Evolutionary conservation across 176 grass and related monocot species (phyloP), one percentile per base, ranked within the genome.

Genomic region (Pontederia crassipes): DNA sequence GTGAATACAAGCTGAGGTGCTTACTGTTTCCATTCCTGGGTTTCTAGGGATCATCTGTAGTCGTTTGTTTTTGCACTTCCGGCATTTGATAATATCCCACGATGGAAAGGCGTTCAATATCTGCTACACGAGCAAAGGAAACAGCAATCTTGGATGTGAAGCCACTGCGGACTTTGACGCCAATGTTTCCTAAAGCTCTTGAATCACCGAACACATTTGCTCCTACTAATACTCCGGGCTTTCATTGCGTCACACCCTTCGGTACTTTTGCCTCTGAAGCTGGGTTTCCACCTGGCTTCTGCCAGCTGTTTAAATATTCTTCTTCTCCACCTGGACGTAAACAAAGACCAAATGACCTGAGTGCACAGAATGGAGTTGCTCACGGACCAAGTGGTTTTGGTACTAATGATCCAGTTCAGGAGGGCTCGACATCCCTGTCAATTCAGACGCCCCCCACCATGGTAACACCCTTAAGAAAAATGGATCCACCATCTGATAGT

Each of bases 131-230:
- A 35, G 29, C 29, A 35, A 59, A 78, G 17, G 72, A 89, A 57
- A 32, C 82, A 55, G 56, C 45, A 14, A 81, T 89, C 47, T 12
- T 95, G 28, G 89, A 95, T 56, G 85, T 81, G 49, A 85, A 95
- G 71, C 89, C 89, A 55, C 69, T 95, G 77, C 78, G 82, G 61
- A 83, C 78, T 52, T 74, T 95, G 72, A 75, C 85, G 52, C 89
- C 89, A 17, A 95, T 95, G 89, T 89, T 89, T 53, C 89, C 89
- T 54, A 79, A 81, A 1, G 62, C 85, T n/a, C 79, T 85, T 2
- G 85, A 85, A 46, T 55, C 82, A 24, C 72, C 82, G 29, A 72
- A 83, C 76, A 86, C 82, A 48, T 95, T 77, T 70, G 74, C 72
- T 54, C 79, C 73, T 75, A 73, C 83, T 51, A 83, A 80, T 63